Percentiles rank a stretch among this genome's conserved stretches.
phyloP scores from a whole-genome alignment of 495 filamentous ascomycete species.

The Tuber borchii region DNA sequence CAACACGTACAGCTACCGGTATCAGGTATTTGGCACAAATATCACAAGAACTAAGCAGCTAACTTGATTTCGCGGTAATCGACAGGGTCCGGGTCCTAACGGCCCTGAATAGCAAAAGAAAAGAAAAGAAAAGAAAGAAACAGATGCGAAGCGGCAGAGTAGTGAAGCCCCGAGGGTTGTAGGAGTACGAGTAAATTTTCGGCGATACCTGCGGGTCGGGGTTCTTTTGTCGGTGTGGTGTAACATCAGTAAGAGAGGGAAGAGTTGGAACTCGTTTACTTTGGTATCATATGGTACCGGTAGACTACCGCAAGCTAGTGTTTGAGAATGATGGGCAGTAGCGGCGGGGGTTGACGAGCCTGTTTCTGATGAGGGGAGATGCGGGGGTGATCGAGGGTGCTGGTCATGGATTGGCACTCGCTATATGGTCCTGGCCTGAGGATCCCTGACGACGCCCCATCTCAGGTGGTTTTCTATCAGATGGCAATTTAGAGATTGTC shows the following conservation, averaged over 20 bases:
- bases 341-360: background rate
- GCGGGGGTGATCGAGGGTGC: background rate
- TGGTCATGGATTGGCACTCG: background rate
- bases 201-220: background rate
- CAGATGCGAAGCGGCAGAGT: background rate
- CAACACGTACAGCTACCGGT: background rate
- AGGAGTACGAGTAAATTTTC: slow-evolving; percentile 1
- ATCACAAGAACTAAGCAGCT: background rate
- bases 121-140: background rate
- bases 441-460: background rate
- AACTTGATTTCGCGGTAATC: background rate
- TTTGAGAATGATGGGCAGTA: background rate
- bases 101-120: background rate
- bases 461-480: background rate
- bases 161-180: background rate
- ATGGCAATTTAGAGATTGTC: background rate
- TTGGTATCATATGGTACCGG: background rate
- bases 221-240: background rate
- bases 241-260: background rate
- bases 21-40: background rate
- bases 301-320: background rate
- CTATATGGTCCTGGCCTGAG: background rate
- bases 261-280: background rate
- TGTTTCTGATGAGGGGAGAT: background rate
- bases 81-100: background rate